Percentiles rank a stretch among this genome's conserved stretches.
These are phyloP conservation scores for Tephrocybe rancida DNA, from an alignment of 768 basidiomycete genomes.

Conservation along the genomic window DNA sequence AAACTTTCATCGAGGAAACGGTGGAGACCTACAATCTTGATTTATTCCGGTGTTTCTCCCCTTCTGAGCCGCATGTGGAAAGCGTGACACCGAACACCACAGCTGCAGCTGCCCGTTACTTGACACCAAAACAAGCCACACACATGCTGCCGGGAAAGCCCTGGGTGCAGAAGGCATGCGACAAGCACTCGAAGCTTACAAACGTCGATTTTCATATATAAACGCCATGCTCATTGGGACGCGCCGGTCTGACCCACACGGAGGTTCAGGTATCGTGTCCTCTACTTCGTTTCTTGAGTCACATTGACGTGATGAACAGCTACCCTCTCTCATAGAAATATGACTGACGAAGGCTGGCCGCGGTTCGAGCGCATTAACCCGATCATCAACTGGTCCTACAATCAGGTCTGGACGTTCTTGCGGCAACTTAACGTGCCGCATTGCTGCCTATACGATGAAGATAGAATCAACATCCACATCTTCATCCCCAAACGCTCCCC, in stretches of 20 bases:
- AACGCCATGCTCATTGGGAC: constrained; percentile 90
- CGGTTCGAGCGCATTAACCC: constrained; percentile 89
- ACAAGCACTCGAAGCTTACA: constrained; percentile 73
- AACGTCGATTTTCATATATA: constrained; percentile 63
- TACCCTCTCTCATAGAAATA: constrained; percentile 68
- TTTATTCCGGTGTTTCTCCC: constrained; percentile 59
- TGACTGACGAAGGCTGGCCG: constrained; percentile 92
- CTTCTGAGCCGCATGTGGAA: constrained; percentile 49
- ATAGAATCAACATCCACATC: constrained; percentile 25
- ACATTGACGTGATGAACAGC: constrained; percentile 41
- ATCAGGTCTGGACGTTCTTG: constrained; percentile 88
- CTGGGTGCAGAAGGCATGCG: constrained; percentile 78
- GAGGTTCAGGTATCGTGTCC: constrained; percentile 57
- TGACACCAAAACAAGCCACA: constrained; percentile 23
- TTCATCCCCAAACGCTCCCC: constrained; percentile 14
- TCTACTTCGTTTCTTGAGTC: background rate
- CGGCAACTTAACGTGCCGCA: constrained; percentile 76
- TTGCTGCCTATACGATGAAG: constrained; percentile 84
- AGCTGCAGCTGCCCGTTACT: constrained; percentile 21
- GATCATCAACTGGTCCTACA: constrained; percentile 94
- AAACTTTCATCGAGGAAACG: constrained; percentile 76
- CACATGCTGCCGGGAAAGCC: constrained; percentile 48
- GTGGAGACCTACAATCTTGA: constrained; percentile 71
- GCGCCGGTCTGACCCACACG: constrained; percentile 88
- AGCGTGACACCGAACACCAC: constrained; percentile 38